These are phyloP conservation scores for Irpex sp. DNA, from an alignment of 1,284 basidiomycete species.

Conservation along the genomic window DNA sequence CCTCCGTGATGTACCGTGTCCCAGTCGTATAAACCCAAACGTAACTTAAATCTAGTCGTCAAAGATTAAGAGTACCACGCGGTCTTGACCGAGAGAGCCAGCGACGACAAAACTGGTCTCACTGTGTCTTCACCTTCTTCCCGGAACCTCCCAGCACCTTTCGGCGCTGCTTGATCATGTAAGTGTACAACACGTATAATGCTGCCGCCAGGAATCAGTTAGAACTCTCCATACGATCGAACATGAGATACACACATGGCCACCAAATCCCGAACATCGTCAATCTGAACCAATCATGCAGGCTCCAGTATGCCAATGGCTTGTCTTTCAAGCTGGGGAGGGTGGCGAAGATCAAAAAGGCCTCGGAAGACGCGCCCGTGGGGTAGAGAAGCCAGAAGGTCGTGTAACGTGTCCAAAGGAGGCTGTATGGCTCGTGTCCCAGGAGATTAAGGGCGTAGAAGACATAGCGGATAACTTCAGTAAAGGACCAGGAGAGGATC, in stretches of 20 bases:
- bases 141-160: slow-evolving; percentile 61
- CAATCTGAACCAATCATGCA: slow-evolving; percentile 54
- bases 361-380: slow-evolving; percentile 88
- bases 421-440: slow-evolving; percentile 40
- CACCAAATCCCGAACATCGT: slow-evolving; percentile 84
- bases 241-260: slow-evolving; percentile 61
- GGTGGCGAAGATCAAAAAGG: slow-evolving; percentile 78
- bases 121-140: slow-evolving; percentile 24
- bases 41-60: not conserved
- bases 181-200: slow-evolving; percentile 83
- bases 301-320: slow-evolving; percentile 35
- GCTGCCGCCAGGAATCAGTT: slow-evolving; percentile 37
- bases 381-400: slow-evolving; percentile 94
- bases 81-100: not conserved
- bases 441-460: slow-evolving; percentile 82
- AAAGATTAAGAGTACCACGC: not conserved
- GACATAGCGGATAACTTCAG: slow-evolving; percentile 90
- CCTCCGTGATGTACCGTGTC: not conserved
- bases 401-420: slow-evolving; percentile 81
- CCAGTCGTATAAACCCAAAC: not conserved
- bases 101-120: slow-evolving; percentile 25
- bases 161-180: slow-evolving; percentile 85
- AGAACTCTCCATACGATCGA: not conserved
- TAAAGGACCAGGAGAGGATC: slow-evolving; percentile 91
- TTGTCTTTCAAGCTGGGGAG: slow-evolving; percentile 34